Evolutionary conservation across 352 stramenopile genomes (phyloP), one percentile per base, ranked within the genome.

Genomic region (Pythium scleroteichum): DNA sequence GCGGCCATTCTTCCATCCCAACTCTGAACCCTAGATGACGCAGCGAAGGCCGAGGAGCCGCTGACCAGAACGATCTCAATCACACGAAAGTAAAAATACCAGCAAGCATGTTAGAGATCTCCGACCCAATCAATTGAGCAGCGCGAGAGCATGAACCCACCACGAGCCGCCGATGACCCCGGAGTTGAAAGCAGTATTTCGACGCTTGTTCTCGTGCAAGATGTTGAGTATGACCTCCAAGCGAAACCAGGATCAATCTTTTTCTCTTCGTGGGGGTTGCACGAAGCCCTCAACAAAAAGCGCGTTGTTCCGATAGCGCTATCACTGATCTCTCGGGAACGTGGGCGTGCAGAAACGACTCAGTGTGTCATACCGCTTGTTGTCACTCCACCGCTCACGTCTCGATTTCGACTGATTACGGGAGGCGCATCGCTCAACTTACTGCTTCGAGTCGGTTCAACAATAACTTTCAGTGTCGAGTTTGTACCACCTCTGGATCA

Each of bases 351-450:
- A 33, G n/a, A 57, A 4, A 4, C 4, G 10, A 26, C 29, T 26
- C 23, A 10, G 33, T 45, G 42, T 2, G 41, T 32, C 1, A 39
- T 87, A 14, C 78, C 79, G 0, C 63, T 89, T 14, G 70, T 87
- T 19, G 55, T 87, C 56, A 85, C 79, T 23, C 50, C 64, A 6
- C 82, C 78, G 8, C 75, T 76, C 39, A 89, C 76, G 14, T 6
- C 52, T 27, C 72, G 78, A 6, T 92, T 90, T 53, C 61, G 64
- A 16, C 58, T 59, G 22, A 26, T 39, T 1, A 40, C 8, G 27
- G 39, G 29, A 29, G n/a, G 40, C 41, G n/a, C 40, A 27, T 53
- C 55, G 14, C 51, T 78, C 22, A 64, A 72, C 47, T 53, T 62
- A 12, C 41, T 88, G 16, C 48, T 87, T 27, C 33, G 49, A 5